Base-by-base conservation (phyloP, 139 green algal genomes). In the Protoeuglena noctilucae region DNA sequence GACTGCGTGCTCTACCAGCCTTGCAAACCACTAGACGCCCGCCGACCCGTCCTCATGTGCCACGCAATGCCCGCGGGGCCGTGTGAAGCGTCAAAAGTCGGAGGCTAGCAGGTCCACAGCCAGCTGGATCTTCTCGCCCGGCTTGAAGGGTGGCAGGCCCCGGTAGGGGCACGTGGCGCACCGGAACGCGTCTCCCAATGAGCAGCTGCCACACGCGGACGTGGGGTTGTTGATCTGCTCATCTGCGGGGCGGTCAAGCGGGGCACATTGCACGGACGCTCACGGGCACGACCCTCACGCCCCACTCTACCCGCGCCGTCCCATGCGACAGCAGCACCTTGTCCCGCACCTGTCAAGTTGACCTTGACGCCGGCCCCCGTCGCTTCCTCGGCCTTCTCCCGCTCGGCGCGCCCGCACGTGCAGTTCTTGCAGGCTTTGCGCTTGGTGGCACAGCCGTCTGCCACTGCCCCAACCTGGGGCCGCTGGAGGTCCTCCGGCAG, bases 371-470 rank as follows among this genome's bases (percentile, higher is more conserved):
- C 64, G 12, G 69, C 53, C 5, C 61, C 64, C 9, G 53, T 58
- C 2, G 70, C 85, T n/a, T n/a, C n/a, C n/a, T n/a, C n/a, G n/a
- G n/a, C n/a, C n/a, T n/a, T n/a, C 63, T 93, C 83, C 9, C 58
- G 70, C 63, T 97, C 88, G 2, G 83, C 85, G 0, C 86, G 67
- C 3, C 90, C 90, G 64, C 90, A 98, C 2, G 69, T 87, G 79
- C 90, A 97, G 66, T 97, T 93, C 48, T 85, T 83, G 75, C 90
- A 98, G 2, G 90, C 89, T 71, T 97, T 97, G 40, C 69, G 64
- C 5, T 58, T 57, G 2, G 56, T 64, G n/a, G 30, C 62, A 17
- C 66, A 53, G 9, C 40, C 40, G 9, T 18, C 28, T 7, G 40
- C 45, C 21, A 17, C 30, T 9, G 46, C 22, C 28, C 24, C 19